Percentiles rank a stretch among this genome's conserved stretches.
Conservation (phyloP, 208 protist species). For the Crithidia sp. region DNA sequence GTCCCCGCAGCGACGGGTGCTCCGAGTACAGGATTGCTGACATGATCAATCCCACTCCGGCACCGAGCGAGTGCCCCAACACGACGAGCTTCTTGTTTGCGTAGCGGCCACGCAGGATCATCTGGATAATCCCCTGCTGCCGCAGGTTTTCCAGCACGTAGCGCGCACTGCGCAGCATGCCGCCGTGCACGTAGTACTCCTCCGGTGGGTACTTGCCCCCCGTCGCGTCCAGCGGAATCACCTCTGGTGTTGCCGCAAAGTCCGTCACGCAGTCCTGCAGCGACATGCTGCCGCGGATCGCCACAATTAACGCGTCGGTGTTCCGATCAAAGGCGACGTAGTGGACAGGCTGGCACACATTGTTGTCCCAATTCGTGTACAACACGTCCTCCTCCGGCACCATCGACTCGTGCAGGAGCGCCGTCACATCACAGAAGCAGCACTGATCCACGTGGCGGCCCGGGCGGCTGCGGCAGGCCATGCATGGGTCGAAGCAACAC, state of each 20-base stretch:
- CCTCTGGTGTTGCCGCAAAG: constrained; percentile 54
- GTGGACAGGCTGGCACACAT: constrained; percentile 75
- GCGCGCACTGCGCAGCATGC: constrained; percentile 68
- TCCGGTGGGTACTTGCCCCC: constrained; percentile 16
- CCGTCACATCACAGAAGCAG: constrained; percentile 70
- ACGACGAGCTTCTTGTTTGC: constrained; percentile 56
- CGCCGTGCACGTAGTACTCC: constrained; percentile 84
- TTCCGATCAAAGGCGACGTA: constrained; percentile 71
- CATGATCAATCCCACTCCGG: constrained; percentile 76
- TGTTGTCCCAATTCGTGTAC: constrained; percentile 74
- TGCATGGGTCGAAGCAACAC: constrained; percentile 66
- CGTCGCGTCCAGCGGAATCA: constrained; percentile 41
- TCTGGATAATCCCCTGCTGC: constrained; percentile 63
- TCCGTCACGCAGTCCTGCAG: constrained; percentile 87
- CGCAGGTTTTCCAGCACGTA: constrained; percentile 66
- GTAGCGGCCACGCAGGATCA: constrained; percentile 49
- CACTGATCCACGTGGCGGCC: constrained; percentile 53
- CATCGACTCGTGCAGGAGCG: constrained; percentile 59
- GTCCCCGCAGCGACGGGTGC: constrained; percentile 44
- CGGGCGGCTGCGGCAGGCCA: constrained; percentile 62
- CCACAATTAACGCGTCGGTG: constrained; percentile 71
- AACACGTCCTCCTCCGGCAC: constrained; percentile 72
- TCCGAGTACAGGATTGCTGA: constrained; percentile 67
- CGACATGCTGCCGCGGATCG: constrained; percentile 89
- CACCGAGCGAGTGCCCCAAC: constrained; percentile 89